phyloP scores from a whole-genome alignment of 306 rosid species.

The Quercus mongolica region DNA sequence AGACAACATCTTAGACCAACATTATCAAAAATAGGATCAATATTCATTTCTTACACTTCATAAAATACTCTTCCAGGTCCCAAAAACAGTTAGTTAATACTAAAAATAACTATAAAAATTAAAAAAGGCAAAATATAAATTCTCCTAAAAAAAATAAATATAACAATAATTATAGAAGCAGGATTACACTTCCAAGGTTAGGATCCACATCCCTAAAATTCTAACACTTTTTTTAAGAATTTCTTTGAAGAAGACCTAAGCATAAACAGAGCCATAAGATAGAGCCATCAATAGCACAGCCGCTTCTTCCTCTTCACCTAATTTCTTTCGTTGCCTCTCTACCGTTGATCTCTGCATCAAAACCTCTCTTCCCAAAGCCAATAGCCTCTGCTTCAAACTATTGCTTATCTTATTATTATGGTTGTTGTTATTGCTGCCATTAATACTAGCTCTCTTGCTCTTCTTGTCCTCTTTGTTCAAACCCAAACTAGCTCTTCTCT shows the following conservation, averaged over 20 bases:
- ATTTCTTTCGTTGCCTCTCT: slow-evolving; percentile 64
- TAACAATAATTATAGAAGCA: not conserved
- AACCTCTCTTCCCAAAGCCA: slow-evolving; percentile 70
- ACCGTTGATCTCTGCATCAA: slow-evolving; percentile 74
- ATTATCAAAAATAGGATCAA: slow-evolving; percentile 46
- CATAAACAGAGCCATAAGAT: slow-evolving; percentile 88
- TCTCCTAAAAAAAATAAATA: slow-evolving; percentile 11
- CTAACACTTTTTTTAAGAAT: not conserved
- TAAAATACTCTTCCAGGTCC: slow-evolving; percentile 18
- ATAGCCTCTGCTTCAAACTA: slow-evolving; percentile 52
- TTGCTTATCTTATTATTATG: slow-evolving; percentile 39
- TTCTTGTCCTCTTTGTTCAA: slow-evolving; percentile 56
- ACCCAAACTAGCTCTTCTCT: slow-evolving; percentile 79
- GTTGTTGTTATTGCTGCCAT: not conserved
- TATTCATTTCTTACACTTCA: slow-evolving; percentile 51
- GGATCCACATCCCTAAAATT: slow-evolving; percentile 14
- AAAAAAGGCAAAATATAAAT: slow-evolving; percentile 23
- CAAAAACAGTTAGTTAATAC: slow-evolving; percentile 24
- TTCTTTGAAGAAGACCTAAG: slow-evolving; percentile 13
- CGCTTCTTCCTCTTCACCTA: slow-evolving; percentile 91
- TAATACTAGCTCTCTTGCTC: slow-evolving; percentile 30
- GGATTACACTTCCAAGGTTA: slow-evolving; percentile 43
- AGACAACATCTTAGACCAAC: not conserved
- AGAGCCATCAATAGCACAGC: slow-evolving; percentile 91
- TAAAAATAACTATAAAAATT: not conserved